Evolutionary conservation across 2,329 filamentous ascomycete species (phyloP), one percentile per base, ranked within the genome.

Genomic region (Myriosclerotinia scirpicola): DNA sequence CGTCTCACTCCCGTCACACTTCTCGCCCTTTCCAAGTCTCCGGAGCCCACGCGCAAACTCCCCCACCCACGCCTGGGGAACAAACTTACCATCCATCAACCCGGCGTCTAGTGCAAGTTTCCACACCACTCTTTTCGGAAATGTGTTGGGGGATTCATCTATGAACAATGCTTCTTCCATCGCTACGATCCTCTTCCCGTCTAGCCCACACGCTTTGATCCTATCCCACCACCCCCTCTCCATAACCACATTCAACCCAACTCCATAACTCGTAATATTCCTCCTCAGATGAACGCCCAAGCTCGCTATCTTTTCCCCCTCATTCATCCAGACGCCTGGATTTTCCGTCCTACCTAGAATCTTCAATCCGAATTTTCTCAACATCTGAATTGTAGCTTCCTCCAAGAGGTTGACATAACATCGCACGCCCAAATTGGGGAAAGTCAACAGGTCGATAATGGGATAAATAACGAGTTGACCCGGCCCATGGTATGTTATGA

Each of bases 401-500:
- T 54, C 46, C 15, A 63, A 20, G 11, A 55, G 52, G 17, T 63
- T 63, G 1, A 55, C 46, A 40, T 54, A 54, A 34, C 60, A 63
- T 34, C 20, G 55, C 30, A 36, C 36, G 11, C 48, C 36, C 17
- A 63, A 5, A 12, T 61, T 61, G 3, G 44, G 58, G 14, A 50
- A 61, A 26, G 44, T 17, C 14, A 54, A n/a, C 34, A 63, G 6
- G 77, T 97, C 92, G n/a, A 96, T 77, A 61, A 97, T 86, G 3
- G 94, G 92, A 81, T 96, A 99, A n/a, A 93, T 87, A 46, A 97
- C 91, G 59, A 96, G 80, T 77, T 99, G 95, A 0, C 94, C 94
- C 0, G 94, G 95, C 0, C 94, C 95, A 77, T 99, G 95, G 80
- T 97, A 98, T 3, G 95, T 98, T 0, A 92, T 93, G 71, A 96